phyloP scores from a whole-genome alignment of 345 rosid species.

The Gossypioides kirkii region DNA sequence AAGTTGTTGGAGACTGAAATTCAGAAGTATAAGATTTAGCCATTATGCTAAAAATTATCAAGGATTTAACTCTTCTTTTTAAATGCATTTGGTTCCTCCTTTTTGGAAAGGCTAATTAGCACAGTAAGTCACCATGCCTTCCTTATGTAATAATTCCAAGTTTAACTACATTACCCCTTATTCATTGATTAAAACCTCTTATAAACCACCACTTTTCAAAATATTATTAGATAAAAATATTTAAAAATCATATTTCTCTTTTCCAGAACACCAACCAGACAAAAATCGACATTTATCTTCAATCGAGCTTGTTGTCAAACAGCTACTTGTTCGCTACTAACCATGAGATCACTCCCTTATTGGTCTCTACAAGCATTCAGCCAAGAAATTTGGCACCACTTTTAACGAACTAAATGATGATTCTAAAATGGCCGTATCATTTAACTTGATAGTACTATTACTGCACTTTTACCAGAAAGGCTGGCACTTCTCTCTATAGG shows the following conservation, averaged over 20 bases:
- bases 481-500: background rate
- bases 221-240: constrained; percentile 1
- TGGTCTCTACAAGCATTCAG: background rate
- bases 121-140: too few relatives aligned
- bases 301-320: background rate
- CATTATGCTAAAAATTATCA: background rate
- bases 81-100: too few relatives aligned
- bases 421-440: background rate
- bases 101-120: too few relatives aligned
- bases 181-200: background rate
- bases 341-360: background rate
- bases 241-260: background rate
- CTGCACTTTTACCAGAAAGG: background rate
- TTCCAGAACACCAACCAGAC: background rate
- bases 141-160: background rate
- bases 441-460: background rate
- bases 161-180: background rate
- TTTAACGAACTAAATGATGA: background rate
- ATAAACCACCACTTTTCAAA: background rate
- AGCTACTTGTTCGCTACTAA: background rate
- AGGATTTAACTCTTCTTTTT: background rate
- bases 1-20: constrained; percentile 41
- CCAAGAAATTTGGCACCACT: too few relatives aligned
- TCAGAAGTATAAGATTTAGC: constrained; percentile 6
- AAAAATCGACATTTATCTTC: background rate